Base-by-base conservation (phyloP, 495 filamentous ascomycete genomes). In the Penicillium parvum region DNA sequence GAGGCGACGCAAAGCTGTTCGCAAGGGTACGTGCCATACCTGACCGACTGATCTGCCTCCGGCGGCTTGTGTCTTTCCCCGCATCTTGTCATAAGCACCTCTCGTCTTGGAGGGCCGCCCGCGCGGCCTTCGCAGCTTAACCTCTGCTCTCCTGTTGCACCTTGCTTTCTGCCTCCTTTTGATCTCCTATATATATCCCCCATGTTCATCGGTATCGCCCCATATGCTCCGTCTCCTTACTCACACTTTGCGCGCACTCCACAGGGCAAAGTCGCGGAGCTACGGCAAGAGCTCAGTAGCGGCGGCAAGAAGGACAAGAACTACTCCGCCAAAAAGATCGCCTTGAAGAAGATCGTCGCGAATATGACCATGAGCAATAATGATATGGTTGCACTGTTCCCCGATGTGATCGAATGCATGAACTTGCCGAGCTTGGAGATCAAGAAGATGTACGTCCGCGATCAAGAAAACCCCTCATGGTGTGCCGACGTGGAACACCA, bases 321-420 rank as follows among this genome's bases (percentile, higher is more conserved):
- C 72, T 83, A 86, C 64, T 83, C 88, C 29, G 81, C 85, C 50
- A 99, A 97, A 76, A 97, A 97, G 79, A 95, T 96, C 60, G 91
- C 92, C 20, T 75, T 99, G 37, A 99, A 99, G 81, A 96, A 96
- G 76, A 97, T 99, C 52, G 92, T 99, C 57, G 92, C 92, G 52
- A 99, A 97, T 61, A 97, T 99, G 92, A 97, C 92, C 41, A 97
- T 97, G 92, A 96, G 89, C 78, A 99, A 97, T 65, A 99, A 99
- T 56, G 92, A 99, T 65, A 99, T 99, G 92, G 85, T 96, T 38
- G 88, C 86, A 16, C 69, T 99, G 45, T 99, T 99, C 52, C 90
- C 94, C 17, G 92, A 99, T 63, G 83, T 99, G 26, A 83, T 97
- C 53, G 82, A 72, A 37, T 95, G 90, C 72, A 99, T 99, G 92